Evolutionary conservation across 2,329 filamentous ascomycete species (phyloP).

Genomic region (Boeremia exigua): DNA sequence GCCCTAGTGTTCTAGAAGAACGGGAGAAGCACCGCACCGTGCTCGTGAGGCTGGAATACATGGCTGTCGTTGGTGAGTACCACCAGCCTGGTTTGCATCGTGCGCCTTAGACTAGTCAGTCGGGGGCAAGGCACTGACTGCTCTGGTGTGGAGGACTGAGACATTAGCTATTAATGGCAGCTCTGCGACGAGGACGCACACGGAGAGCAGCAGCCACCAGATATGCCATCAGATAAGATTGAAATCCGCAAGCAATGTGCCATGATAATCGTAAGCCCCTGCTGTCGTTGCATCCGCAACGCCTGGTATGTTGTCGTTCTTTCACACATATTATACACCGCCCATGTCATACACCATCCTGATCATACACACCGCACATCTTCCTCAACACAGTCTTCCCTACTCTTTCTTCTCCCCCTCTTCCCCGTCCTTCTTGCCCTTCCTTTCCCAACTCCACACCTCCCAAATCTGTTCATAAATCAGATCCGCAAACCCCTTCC

Average conservation of each 20-base stretch:
- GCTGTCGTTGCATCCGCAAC: too few species aligned
- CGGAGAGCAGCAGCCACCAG: neutral
- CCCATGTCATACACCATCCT: slow-evolving; percentile 8
- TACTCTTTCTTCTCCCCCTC: slow-evolving; percentile 35
- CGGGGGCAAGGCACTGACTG: neutral
- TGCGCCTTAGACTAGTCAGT: neutral
- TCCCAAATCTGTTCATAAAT: slow-evolving; percentile 57
- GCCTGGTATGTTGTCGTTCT: neutral
- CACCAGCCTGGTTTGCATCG: neutral
- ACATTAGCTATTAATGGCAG: neutral
- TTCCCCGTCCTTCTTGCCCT: slow-evolving; percentile 38
- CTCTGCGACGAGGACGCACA: neutral
- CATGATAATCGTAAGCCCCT: too few species aligned
- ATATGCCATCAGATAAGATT: neutral
- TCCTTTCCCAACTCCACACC: slow-evolving; percentile 55
- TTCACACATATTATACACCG: slow-evolving; percentile 9
- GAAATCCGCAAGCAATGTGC: neutral
- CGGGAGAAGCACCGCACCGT: neutral
- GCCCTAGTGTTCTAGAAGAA: neutral
- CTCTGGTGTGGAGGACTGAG: neutral
- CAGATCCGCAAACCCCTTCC: slow-evolving; percentile 51
- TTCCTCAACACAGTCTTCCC: neutral
- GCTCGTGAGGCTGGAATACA: neutral
- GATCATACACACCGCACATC: neutral
- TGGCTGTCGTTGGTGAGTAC: neutral